Conservation (phyloP, 1,284 basidiomycete genomes). For the Boletellus dicymbophilus region DNA sequence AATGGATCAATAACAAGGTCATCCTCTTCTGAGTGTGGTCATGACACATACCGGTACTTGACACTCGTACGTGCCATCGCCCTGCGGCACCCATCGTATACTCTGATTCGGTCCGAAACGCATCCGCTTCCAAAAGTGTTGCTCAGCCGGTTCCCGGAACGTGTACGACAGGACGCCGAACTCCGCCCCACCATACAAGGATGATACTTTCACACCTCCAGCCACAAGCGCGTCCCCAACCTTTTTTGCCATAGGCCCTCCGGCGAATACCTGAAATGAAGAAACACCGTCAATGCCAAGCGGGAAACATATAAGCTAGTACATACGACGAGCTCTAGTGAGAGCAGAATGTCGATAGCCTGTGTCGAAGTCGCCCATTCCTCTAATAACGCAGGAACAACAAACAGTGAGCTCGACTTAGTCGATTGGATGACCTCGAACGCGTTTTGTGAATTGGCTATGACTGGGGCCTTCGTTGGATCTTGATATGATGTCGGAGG, state of each 20-base stretch:
- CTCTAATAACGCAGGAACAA: not conserved
- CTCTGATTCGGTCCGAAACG: not conserved
- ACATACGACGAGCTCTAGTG: not conserved
- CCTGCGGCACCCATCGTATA: not conserved
- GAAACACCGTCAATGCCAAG: not conserved
- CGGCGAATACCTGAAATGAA: not conserved
- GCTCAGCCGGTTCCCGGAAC: not conserved
- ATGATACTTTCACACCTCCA: not conserved
- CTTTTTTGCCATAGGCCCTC: not conserved
- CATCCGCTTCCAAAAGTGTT: not conserved
- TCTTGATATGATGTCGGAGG: not conserved
- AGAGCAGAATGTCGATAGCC: not conserved
- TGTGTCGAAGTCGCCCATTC: not conserved
- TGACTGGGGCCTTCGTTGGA: not conserved
- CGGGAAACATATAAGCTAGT: not conserved
- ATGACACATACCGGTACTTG: not conserved
- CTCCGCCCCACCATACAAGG: not conserved
- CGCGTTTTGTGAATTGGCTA: not conserved
- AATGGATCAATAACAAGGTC: not conserved
- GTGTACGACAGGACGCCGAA: no score
- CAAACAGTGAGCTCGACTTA: not conserved
- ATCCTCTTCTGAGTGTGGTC: not conserved
- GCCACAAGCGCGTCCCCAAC: not conserved
- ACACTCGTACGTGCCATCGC: not conserved
- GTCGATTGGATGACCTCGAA: not conserved